phyloP scores from a whole-genome alignment of 768 basidiomycete genomes.

The Lentinula guzmanii region DNA sequence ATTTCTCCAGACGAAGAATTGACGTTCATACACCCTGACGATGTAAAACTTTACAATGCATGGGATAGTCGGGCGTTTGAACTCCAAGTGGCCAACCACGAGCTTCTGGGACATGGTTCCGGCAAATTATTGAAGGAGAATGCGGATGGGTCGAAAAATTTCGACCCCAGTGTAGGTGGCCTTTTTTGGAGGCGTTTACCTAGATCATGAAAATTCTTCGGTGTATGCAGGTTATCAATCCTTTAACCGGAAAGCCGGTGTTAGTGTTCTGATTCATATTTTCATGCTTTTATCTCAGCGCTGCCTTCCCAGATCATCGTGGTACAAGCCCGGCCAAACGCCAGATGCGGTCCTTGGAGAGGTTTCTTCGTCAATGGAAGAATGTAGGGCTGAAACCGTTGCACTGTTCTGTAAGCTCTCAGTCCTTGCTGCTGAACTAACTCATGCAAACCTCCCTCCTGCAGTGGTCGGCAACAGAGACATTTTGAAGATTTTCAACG shows the following conservation, averaged over 20 bases:
- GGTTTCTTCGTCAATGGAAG: conserved; percentile 87
- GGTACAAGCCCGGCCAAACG: conserved; percentile 88
- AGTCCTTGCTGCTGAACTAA: neutral
- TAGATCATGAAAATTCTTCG: conserved; percentile 24
- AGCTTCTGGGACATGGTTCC: conserved; percentile 79
- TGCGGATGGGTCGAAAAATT: conserved; percentile 74
- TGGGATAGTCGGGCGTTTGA: conserved; percentile 82
- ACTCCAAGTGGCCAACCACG: conserved; percentile 87
- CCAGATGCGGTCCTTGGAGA: conserved; percentile 79
- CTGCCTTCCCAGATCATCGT: conserved; percentile 49
- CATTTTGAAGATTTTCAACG: conserved; percentile 78
- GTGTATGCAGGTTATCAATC: conserved; percentile 60
- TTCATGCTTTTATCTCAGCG: neutral
- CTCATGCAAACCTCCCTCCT: neutral
- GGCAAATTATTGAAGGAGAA: conserved; percentile 80
- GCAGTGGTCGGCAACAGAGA: conserved; percentile 68
- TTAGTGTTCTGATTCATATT: conserved; percentile 24
- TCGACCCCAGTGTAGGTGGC: conserved; percentile 42
- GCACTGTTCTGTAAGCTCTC: conserved; percentile 63
- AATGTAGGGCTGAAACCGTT: conserved; percentile 88
- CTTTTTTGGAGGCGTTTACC: conserved; percentile 20
- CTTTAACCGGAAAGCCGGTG: conserved; percentile 74
- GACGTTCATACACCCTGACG: conserved; percentile 80
- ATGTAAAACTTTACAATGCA: conserved; percentile 63
- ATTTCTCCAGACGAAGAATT: conserved; percentile 60